Evolutionary conservation across 306 rosid species (phyloP).

Genomic region (Trifolium subterraneum): DNA sequence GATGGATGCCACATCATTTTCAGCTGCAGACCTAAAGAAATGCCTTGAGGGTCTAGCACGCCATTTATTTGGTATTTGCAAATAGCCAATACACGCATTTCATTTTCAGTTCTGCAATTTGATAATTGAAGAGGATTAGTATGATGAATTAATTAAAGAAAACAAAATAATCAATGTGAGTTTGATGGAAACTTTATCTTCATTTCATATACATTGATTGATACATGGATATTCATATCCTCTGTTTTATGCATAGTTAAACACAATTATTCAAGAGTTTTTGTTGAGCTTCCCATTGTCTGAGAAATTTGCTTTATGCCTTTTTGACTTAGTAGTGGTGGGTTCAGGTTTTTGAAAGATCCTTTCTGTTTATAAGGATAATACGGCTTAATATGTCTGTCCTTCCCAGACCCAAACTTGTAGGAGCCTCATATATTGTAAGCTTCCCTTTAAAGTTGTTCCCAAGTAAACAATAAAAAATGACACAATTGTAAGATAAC

Average conservation of each 20-base stretch:
- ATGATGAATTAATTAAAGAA: constrained; percentile 29
- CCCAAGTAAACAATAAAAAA: neutral
- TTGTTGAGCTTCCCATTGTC: constrained; percentile 12
- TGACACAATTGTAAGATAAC: constrained; percentile 15
- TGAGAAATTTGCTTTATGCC: constrained; percentile 19
- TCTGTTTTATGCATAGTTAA: constrained; percentile 1
- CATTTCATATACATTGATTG: neutral
- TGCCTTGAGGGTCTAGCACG: constrained; percentile 97
- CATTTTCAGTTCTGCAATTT: constrained; percentile 35
- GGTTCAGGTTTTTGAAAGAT: neutral
- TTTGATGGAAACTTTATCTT: constrained; percentile 30
- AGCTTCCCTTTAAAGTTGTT: constrained; percentile 6
- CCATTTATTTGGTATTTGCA: constrained; percentile 81
- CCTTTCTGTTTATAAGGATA: constrained; percentile 19
- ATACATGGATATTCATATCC: constrained; percentile 16
- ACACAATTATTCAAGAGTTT: constrained; percentile 2
- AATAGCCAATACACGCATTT: constrained; percentile 13
- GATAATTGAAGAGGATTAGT: constrained; percentile 27
- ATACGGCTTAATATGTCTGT: constrained; percentile 10
- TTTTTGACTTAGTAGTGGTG: neutral
- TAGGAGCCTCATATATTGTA: neutral
- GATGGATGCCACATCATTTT: constrained; percentile 76
- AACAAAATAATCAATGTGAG: neutral
- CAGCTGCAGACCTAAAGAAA: constrained; percentile 84
- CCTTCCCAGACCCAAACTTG: constrained; percentile 11